Conservation (phyloP, 2,329 filamentous ascomycete species). For the Lachnellula hyalina region DNA sequence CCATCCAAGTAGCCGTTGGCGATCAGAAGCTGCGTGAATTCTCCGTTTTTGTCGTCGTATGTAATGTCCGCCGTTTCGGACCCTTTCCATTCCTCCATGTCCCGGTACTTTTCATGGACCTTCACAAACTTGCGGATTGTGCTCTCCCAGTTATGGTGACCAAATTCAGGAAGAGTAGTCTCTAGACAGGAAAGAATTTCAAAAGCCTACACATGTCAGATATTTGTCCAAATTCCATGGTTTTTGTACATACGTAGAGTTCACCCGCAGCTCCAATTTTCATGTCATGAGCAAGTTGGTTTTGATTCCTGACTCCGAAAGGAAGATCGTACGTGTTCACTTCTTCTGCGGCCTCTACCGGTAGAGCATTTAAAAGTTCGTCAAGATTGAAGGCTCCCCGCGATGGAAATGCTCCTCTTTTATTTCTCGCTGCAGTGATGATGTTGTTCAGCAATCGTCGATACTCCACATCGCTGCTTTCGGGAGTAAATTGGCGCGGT, state of each 20-base stretch:
- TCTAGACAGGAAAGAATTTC: constrained; percentile 28
- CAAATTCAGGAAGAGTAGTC: constrained; percentile 33
- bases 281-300: constrained; percentile 13
- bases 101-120: constrained; percentile 36
- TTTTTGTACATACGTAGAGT: constrained; percentile 20
- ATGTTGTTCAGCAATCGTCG: constrained; percentile 1
- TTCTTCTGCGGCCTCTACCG: constrained; percentile 1
- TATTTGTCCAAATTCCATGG: background rate
- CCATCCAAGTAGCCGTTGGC: constrained; percentile 31
- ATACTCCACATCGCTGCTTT: constrained; percentile 1
- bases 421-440: constrained; percentile 2
- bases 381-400: constrained; percentile 6
- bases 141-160: constrained; percentile 42
- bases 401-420: constrained; percentile 5
- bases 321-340: constrained; percentile 3
- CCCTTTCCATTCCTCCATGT: constrained; percentile 37
- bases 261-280: constrained; percentile 26
- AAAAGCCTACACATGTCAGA: constrained; percentile 34
- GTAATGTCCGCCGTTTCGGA: constrained; percentile 44
- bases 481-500: constrained; percentile 2
- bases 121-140: constrained; percentile 39
- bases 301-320: constrained; percentile 12
- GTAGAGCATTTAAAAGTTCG: constrained; percentile 7
- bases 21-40: constrained; percentile 34
- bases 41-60: constrained; percentile 36